phyloP scores from a whole-genome alignment of 371 early-diverging fungal species.

The Syncephalastrum contaminatum region DNA sequence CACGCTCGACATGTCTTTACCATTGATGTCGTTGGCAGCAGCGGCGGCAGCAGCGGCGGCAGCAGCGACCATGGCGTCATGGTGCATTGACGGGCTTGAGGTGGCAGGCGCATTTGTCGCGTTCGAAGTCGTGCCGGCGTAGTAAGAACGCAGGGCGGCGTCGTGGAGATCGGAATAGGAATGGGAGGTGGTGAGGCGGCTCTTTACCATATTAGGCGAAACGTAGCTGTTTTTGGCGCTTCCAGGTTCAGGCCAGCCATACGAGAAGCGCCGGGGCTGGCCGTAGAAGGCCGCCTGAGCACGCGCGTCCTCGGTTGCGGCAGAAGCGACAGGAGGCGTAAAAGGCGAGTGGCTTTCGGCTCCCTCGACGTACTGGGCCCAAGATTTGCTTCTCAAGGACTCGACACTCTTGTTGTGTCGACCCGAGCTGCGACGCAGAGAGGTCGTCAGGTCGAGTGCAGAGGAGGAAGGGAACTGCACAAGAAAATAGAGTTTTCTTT shows the following conservation, averaged over 20 bases:
- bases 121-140: background rate
- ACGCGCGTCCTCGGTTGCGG: constrained; percentile 15
- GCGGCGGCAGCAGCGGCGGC: constrained; percentile 1
- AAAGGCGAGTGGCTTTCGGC: constrained; percentile 4
- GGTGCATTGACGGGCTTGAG: constrained; percentile 6
- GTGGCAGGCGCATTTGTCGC: constrained; percentile 1
- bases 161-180: constrained; percentile 33
- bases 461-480: constrained; percentile 44
- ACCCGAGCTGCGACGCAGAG: constrained; percentile 23
- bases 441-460: constrained; percentile 39
- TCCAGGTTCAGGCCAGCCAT: constrained; percentile 28
- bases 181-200: constrained; percentile 23
- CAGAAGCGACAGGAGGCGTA: constrained; percentile 6
- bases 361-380: constrained; percentile 46
- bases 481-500: constrained; percentile 4
- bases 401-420: constrained; percentile 41
- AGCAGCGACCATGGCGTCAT: constrained; percentile 9
- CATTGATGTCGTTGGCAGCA: constrained; percentile 8
- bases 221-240: constrained; percentile 9
- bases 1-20: constrained; percentile 7
- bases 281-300: constrained; percentile 34
- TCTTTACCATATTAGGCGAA: constrained; percentile 12
- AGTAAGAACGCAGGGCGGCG: constrained; percentile 16
- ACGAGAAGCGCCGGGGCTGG: constrained; percentile 24
- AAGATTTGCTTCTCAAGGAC: constrained; percentile 43